phyloP scores from a whole-genome alignment of 164 flowering plant genomes.

The grape (Vitis vinifera) region DNA sequence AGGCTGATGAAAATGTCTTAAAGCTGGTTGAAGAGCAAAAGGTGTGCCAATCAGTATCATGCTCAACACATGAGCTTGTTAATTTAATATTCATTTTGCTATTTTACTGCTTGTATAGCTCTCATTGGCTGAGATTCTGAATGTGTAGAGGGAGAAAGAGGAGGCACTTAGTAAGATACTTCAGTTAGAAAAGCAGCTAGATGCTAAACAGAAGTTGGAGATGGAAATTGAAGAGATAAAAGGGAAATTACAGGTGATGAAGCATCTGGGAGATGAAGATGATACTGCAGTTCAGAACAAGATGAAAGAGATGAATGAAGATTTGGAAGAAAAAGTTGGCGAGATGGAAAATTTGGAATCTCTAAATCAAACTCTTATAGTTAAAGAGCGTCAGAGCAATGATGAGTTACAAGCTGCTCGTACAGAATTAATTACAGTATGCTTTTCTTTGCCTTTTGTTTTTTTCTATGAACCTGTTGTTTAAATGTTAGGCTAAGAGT shows the following conservation, averaged over 20 bases:
- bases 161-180: constrained; percentile 49
- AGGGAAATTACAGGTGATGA: constrained; percentile 68
- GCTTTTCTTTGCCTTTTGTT: constrained; percentile 5
- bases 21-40: constrained; percentile 65
- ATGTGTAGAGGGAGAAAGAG: constrained; percentile 60
- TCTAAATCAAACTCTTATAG: constrained; percentile 36
- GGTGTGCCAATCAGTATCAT: constrained; percentile 25
- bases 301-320: constrained; percentile 49
- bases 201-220: constrained; percentile 62
- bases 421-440: constrained; percentile 53
- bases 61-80: neutral
- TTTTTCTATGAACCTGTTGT: neutral
- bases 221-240: constrained; percentile 66
- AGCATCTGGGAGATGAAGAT: constrained; percentile 51
- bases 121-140: constrained; percentile 8
- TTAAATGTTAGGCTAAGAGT: no score
- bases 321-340: constrained; percentile 36
- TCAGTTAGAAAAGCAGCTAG: constrained; percentile 48
- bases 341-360: constrained; percentile 31
- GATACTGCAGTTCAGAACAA: constrained; percentile 48
- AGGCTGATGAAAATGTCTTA: constrained; percentile 60
- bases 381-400: constrained; percentile 59
- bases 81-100: neutral
- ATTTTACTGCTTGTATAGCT: neutral
- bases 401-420: constrained; percentile 74